These are phyloP conservation scores for Coniferiporia sulphurascens DNA, from an alignment of 1,284 basidiomycete species.

Conservation along the genomic window DNA sequence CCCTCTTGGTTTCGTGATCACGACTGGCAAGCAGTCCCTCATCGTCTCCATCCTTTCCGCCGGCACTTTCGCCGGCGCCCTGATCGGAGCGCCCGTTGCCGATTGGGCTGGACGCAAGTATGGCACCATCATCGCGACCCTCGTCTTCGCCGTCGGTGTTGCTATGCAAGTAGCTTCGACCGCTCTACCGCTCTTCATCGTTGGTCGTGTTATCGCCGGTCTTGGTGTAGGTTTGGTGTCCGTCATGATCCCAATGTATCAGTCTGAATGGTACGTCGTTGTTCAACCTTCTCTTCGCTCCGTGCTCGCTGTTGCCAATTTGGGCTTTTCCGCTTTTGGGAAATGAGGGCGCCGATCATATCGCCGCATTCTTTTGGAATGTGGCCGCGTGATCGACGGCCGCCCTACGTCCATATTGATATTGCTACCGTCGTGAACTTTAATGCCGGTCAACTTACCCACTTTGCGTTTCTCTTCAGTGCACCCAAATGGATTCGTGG, in stretches of 20 bases:
- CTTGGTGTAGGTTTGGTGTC: constrained; percentile 76
- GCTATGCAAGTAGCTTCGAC: constrained; percentile 60
- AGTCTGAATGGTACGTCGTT: constrained; percentile 58
- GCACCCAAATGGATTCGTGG: constrained; percentile 78
- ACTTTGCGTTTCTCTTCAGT: constrained; percentile 23
- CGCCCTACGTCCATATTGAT: background rate
- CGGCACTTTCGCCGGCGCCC: constrained; percentile 67
- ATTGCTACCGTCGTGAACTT: background rate
- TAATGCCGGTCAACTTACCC: background rate
- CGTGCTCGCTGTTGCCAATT: background rate
- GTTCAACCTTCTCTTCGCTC: background rate
- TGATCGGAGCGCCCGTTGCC: constrained; percentile 46
- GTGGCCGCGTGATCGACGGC: background rate
- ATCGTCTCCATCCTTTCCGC: constrained; percentile 70
- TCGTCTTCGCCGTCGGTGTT: constrained; percentile 64
- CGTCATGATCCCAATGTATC: constrained; percentile 73
- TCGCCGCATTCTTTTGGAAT: background rate
- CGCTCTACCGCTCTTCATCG: constrained; percentile 54
- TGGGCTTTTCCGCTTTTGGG: too few species aligned
- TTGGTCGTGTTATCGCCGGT: constrained; percentile 81
- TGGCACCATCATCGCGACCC: constrained; percentile 55
- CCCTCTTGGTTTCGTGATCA: constrained; percentile 36
- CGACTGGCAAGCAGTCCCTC: constrained; percentile 53
- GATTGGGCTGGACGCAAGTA: constrained; percentile 54
- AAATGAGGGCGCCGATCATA: background rate